Evolutionary conservation across 2,329 filamentous ascomycete species (phyloP).

Genomic region (Beauveria brongniartii): DNA sequence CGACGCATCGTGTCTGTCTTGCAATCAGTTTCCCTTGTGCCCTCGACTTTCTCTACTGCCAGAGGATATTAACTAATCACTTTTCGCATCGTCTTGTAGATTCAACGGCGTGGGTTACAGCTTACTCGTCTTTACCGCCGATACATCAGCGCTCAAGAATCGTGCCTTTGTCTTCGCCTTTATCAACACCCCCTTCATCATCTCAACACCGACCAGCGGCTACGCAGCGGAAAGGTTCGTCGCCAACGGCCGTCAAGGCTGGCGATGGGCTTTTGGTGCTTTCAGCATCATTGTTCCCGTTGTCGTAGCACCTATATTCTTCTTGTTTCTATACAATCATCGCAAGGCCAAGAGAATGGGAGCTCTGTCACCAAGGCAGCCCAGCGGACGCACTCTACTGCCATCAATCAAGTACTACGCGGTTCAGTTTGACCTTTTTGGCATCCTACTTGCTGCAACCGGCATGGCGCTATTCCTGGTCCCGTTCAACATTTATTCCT

Average conservation of each 20-base stretch:
- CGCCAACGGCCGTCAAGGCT: conserved; percentile 14
- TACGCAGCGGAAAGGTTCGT: conserved; percentile 17
- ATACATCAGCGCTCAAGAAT: conserved; percentile 53
- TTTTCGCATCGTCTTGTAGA: conserved; percentile 18
- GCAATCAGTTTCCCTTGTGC: not conserved
- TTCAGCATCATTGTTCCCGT: conserved; percentile 49
- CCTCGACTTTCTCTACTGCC: no score
- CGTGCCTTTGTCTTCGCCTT: conserved; percentile 48
- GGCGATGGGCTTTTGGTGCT: conserved; percentile 38
- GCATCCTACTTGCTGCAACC: conserved; percentile 47
- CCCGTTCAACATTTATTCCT: conserved; percentile 42
- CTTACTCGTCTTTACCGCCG: conserved; percentile 53
- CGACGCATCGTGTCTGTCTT: no score
- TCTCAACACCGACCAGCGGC: conserved; percentile 26
- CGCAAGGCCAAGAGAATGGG: conserved; percentile 9
- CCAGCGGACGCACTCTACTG: conserved; percentile 26
- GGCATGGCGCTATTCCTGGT: conserved; percentile 56
- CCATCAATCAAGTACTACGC: conserved; percentile 37
- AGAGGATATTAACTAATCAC: not conserved
- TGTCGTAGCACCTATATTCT: conserved; percentile 12
- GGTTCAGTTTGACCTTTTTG: conserved; percentile 47
- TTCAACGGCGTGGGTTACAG: conserved; percentile 47
- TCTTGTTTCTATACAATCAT: conserved; percentile 13
- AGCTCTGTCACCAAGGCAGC: not conserved
- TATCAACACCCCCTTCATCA: conserved; percentile 42